Percentiles rank a stretch among this genome's conserved stretches.
Evolutionary conservation across 352 stramenopile species (phyloP).

Genomic region (Phytopythium montanum): DNA sequence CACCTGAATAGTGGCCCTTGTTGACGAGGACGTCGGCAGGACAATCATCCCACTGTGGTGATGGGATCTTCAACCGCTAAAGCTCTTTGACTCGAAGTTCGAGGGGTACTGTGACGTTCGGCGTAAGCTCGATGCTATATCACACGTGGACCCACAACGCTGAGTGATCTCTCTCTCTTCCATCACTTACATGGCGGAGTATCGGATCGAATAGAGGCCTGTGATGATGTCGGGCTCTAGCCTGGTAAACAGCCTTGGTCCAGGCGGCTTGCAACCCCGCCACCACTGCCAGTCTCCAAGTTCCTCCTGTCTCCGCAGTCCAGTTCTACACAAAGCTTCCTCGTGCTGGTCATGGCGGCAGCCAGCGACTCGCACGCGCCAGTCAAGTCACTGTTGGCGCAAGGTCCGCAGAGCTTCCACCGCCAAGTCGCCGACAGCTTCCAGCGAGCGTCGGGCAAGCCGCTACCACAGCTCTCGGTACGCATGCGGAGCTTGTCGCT

Average conservation of each 20-base stretch:
- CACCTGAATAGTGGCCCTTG: background rate
- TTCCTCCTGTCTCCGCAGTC: background rate
- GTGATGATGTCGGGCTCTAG: background rate
- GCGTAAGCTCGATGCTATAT: too few species aligned
- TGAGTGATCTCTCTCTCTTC: background rate
- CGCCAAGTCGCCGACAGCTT: slow-evolving; percentile 24
- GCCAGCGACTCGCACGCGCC: slow-evolving; percentile 9
- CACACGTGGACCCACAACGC: background rate
- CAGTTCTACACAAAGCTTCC: background rate
- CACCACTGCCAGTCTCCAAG: background rate
- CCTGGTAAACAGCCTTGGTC: slow-evolving; percentile 4
- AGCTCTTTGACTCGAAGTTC: background rate
- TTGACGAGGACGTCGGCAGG: background rate
- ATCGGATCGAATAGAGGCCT: slow-evolving; percentile 2
- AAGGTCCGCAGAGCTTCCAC: slow-evolving; percentile 31
- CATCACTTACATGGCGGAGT: background rate
- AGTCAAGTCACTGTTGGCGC: slow-evolving; percentile 18
- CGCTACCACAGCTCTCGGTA: slow-evolving; percentile 38
- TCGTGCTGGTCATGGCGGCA: background rate
- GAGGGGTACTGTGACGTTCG: too few species aligned
- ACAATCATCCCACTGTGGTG: slow-evolving; percentile 1
- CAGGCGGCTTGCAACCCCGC: background rate
- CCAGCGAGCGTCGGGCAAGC: slow-evolving; percentile 17
- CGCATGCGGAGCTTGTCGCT: slow-evolving; percentile 32
- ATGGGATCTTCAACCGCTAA: background rate